phyloP scores from a whole-genome alignment of 148 eudicot genomes.

The Silene uniflora region DNA sequence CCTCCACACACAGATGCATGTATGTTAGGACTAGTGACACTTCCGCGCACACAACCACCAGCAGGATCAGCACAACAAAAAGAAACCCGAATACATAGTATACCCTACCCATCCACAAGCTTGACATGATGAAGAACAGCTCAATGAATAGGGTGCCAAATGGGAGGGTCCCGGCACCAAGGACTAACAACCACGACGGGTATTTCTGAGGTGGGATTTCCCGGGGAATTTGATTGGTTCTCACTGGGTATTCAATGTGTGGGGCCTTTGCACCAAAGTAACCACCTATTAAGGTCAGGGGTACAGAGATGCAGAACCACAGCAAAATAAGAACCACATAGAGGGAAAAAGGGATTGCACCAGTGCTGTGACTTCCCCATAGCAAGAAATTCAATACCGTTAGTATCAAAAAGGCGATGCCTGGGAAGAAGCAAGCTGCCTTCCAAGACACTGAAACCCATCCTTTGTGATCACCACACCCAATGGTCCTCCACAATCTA shows the following conservation, averaged over 20 bases:
- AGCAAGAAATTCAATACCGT: conserved; percentile 57
- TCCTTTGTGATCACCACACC: conserved; percentile 57
- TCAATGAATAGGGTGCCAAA: conserved; percentile 83
- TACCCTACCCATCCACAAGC: conserved; percentile 84
- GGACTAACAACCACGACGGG: conserved; percentile 79
- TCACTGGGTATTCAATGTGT: conserved; percentile 70
- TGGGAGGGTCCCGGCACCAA: conserved; percentile 83
- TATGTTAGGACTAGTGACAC: conserved; percentile 72
- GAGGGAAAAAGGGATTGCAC: conserved; percentile 71
- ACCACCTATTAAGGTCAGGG: conserved; percentile 72
- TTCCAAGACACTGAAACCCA: conserved; percentile 74
- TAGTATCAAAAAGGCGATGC: conserved; percentile 54
- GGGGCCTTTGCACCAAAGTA: conserved; percentile 80
- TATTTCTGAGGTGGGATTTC: conserved; percentile 82
- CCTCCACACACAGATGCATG: conserved; percentile 86
- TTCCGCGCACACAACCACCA: conserved; percentile 77
- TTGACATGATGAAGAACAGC: conserved; percentile 85
- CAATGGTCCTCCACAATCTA: conserved; percentile 69
- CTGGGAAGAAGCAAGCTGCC: conserved; percentile 84
- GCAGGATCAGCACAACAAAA: conserved; percentile 58
- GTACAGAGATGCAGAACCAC: conserved; percentile 79
- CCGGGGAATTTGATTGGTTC: conserved; percentile 74
- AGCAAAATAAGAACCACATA: conserved; percentile 66
- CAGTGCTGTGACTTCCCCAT: conserved; percentile 80
- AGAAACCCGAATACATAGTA: conserved; percentile 85